A percentile compares a stretch with the other conserved stretches of the same genome.
These are phyloP conservation scores for Penicillium concentricum DNA, from an alignment of 2,329 filamentous ascomycete genomes.

Conservation along the genomic window DNA sequence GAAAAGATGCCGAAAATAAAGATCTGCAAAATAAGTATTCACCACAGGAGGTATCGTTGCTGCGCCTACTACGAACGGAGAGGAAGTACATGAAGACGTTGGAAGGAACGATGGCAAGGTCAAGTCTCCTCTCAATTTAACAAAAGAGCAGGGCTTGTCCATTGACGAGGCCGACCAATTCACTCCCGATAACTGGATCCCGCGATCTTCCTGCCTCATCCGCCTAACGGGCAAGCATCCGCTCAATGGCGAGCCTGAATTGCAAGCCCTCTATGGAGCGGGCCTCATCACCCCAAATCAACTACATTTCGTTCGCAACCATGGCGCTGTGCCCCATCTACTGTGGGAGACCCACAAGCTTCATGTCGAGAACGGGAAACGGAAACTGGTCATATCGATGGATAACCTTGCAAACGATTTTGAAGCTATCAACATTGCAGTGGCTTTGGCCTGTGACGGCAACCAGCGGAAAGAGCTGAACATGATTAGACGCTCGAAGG, in stretches of 20 bases:
- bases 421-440: not conserved
- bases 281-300: slow-evolving; percentile 58
- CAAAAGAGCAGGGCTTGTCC: not conserved
- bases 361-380: slow-evolving; percentile 40
- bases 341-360: slow-evolving; percentile 50
- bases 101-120: not conserved
- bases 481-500: not conserved
- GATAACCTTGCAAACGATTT: not conserved
- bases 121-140: not conserved
- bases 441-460: not conserved
- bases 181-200: not conserved
- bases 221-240: slow-evolving; percentile 33
- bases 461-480: not conserved
- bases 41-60: no score
- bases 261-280: slow-evolving; percentile 57
- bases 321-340: slow-evolving; percentile 70
- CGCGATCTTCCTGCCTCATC: not conserved
- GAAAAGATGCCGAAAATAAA: no score
- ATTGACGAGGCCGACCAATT: not conserved
- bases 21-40: no score
- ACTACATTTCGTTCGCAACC: slow-evolving; percentile 68
- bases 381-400: slow-evolving; percentile 53
- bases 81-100: not conserved
- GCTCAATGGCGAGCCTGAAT: slow-evolving; percentile 59
- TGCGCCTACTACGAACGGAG: no score